Percentiles rank a stretch among this genome's conserved stretches.
Conservation (phyloP, 148 eudicot species). For the Amaranthus hypochondriacus region DNA sequence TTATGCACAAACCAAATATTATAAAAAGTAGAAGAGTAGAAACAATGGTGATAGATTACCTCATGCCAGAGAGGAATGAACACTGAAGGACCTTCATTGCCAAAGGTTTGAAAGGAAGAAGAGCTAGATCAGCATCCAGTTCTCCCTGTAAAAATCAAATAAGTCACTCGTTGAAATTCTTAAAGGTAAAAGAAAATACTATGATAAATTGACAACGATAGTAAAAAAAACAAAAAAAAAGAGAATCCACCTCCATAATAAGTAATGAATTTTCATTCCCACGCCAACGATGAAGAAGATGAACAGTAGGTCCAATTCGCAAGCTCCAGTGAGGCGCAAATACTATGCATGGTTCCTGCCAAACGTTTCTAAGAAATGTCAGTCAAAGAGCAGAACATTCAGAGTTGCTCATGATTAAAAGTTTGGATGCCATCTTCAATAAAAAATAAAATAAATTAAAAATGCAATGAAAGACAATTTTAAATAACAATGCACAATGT, state of each 20-base stretch:
- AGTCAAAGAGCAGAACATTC: background rate
- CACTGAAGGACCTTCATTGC: conserved; percentile 80
- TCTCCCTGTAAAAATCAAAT: conserved; percentile 41
- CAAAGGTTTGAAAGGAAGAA: conserved; percentile 79
- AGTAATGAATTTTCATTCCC: conserved; percentile 70
- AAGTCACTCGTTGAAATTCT: background rate
- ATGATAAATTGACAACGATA: background rate
- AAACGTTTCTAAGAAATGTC: conserved; percentile 39
- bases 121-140: conserved; percentile 52
- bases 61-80: conserved; percentile 76
- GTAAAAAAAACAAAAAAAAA: background rate
- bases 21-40: background rate
- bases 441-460: background rate
- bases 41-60: conserved; percentile 26
- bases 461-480: background rate
- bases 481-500: background rate
- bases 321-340: conserved; percentile 91
- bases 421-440: background rate
- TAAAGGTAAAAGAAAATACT: too few species aligned
- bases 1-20: background rate
- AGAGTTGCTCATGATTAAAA: background rate
- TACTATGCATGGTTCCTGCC: conserved; percentile 96
- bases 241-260: conserved; percentile 62
- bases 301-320: conserved; percentile 82
- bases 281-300: conserved; percentile 84